Evolutionary conservation across 2,329 filamentous ascomycete genomes (phyloP).

Genomic region (Cercospora sesami): DNA sequence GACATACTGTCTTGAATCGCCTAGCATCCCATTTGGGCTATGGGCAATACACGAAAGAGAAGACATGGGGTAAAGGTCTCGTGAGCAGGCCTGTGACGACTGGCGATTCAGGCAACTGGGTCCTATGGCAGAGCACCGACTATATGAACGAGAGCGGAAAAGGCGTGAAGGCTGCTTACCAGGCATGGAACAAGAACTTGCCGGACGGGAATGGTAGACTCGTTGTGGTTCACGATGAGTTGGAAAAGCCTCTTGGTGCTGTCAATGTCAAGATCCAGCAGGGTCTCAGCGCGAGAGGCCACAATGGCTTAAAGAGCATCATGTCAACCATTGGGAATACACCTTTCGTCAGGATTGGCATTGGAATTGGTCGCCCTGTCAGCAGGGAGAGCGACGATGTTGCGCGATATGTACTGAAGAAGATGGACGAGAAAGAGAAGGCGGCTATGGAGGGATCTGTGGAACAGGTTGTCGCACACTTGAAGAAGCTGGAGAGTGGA

Average conservation of each 20-base stretch:
- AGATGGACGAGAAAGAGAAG: constrained; percentile 59
- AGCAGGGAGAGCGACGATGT: constrained; percentile 68
- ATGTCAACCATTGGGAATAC: constrained; percentile 72
- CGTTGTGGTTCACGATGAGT: constrained; percentile 84
- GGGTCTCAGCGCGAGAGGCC: constrained; percentile 53
- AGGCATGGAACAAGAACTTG: constrained; percentile 46
- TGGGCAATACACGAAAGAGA: constrained; percentile 41
- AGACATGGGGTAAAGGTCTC: constrained; percentile 52
- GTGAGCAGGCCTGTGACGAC: constrained; percentile 48
- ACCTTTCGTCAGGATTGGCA: constrained; percentile 68
- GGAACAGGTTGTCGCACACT: constrained; percentile 44
- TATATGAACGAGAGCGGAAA: constrained; percentile 84
- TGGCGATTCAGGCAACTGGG: constrained; percentile 47
- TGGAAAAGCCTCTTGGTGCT: constrained; percentile 70
- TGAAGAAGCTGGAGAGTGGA: constrained; percentile 34
- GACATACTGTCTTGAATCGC: constrained; percentile 71
- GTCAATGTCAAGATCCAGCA: constrained; percentile 59
- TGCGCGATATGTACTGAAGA: constrained; percentile 72
- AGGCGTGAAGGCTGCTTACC: constrained; percentile 67
- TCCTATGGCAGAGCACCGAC: constrained; percentile 71
- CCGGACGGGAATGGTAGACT: constrained; percentile 51
- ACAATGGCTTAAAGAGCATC: constrained; percentile 56
- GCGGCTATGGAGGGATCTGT: constrained; percentile 34
- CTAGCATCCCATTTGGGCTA: constrained; percentile 54
- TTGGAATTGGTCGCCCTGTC: constrained; percentile 84